Base-by-base conservation (phyloP, 257 asterid species). In the Pogostemon cablin region DNA sequence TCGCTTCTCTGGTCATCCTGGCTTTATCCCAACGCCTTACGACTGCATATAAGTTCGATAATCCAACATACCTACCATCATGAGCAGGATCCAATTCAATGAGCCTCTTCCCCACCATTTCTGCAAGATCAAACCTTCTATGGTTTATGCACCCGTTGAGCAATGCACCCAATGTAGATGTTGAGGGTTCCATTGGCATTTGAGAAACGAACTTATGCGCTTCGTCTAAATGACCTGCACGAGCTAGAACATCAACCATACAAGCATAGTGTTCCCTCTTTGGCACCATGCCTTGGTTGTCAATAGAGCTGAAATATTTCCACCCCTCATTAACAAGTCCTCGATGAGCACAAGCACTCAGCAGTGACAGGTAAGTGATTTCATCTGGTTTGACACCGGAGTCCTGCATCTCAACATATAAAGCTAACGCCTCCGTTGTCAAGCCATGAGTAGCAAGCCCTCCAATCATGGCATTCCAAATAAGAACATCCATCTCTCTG, bases 381-480 rank as follows among this genome's bases (percentile, higher is more conserved):
- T 91, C 97, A 67, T 89, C 97, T 0, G 87, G 87, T 41, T 17
- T 70, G 46, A 80, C 78, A 10, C 76, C 68, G 6, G 65, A 68
- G 46, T 5, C 61, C 66, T 40, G 67, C 97, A 91, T 87, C 64
- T 81, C 82, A 5, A 0, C 57, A 25, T 76, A 82, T 50, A 81
- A 76, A 6, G 77, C 79, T 3, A 87, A 58, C 4, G 95, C 85
- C 75, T 82, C 79, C 1, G 8, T 37, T 35, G 84, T 75, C 37
- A 67, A 73, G 3, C 95, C 97, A 41, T 91, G 96, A n/a, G 86
- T 75, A 6, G 97, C 97, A 17, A 89, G 85, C 77, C 97, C 97
- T 43, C 95, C 90, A 15, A 91, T 89, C 81, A 91, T 74, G 5
- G 93, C 71, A 15, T 89, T 91, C 96, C 97, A 91, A 12, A 91